These are phyloP conservation scores for Eragrostis curvula DNA, from an alignment of 176 grass and related monocot species.

Conservation along the genomic window DNA sequence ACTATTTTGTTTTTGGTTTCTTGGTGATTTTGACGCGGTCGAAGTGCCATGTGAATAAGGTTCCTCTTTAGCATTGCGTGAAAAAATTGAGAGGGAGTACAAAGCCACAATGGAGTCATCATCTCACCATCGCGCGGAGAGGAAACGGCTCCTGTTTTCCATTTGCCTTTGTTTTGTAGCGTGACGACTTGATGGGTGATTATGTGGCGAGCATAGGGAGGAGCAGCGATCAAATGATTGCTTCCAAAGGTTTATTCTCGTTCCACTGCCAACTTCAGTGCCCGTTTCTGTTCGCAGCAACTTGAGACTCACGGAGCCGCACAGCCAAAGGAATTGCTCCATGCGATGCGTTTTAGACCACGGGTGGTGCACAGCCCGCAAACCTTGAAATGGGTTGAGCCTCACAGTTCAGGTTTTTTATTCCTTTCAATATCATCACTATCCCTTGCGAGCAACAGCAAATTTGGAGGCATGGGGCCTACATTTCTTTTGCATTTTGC, in stretches of 20 bases:
- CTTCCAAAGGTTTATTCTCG: background rate
- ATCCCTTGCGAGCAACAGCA: no score
- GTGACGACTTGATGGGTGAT: background rate
- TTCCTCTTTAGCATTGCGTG: background rate
- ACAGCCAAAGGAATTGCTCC: no score
- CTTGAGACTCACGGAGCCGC: no score
- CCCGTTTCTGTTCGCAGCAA: no score
- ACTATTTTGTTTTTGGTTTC: slow-evolving; percentile 20
- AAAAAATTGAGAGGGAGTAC: no score
- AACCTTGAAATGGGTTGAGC: no score
- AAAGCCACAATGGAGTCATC: slow-evolving; percentile 39
- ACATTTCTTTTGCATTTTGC: background rate
- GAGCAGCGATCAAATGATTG: background rate
- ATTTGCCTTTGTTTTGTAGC: background rate
- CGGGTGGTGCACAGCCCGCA: no score
- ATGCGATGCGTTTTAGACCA: no score
- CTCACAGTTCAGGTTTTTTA: no score
- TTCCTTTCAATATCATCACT: no score
- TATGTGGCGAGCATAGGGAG: background rate
- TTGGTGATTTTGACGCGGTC: background rate
- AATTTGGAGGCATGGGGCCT: no score
- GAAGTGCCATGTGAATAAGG: background rate
- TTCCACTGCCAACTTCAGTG: background rate
- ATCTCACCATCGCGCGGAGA: background rate
- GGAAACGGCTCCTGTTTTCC: background rate